Conservation (phyloP, 257 asterid species). For the Rubia yunnanensis region DNA sequence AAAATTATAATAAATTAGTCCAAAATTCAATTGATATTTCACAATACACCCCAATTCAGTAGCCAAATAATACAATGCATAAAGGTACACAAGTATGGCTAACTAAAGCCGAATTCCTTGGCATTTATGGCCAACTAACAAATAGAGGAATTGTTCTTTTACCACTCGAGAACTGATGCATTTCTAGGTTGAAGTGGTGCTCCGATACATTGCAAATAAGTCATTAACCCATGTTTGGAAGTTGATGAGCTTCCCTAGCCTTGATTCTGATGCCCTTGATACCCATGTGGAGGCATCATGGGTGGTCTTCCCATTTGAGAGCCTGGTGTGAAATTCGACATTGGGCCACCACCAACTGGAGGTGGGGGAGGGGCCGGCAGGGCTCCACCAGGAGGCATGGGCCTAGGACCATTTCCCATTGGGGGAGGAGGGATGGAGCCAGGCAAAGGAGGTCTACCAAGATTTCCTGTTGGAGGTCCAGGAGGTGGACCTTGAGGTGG, state of each 20-base stretch:
- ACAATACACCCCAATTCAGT: not conserved
- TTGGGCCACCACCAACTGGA: slow-evolving; percentile 55
- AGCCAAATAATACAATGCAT: not conserved
- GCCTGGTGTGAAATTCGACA: slow-evolving; percentile 82
- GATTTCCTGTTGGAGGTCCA: slow-evolving; percentile 38
- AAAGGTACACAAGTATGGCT: not conserved
- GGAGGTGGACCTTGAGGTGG: slow-evolving; percentile 71
- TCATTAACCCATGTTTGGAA: slow-evolving; percentile 60
- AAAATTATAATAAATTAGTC: no score
- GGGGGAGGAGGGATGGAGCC: slow-evolving; percentile 54
- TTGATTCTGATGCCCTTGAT: slow-evolving; percentile 64
- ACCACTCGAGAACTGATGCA: not conserved
- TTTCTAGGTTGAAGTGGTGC: no score
- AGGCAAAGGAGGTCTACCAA: slow-evolving; percentile 43
- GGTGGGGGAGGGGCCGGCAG: slow-evolving; percentile 98
- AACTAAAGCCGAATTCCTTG: not conserved
- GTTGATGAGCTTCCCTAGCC: slow-evolving; percentile 44
- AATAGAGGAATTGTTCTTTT: no score
- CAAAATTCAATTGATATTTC: not conserved
- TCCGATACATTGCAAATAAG: not conserved
- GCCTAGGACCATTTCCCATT: slow-evolving; percentile 73
- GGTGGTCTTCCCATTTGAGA: slow-evolving; percentile 79
- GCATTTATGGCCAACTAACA: not conserved
- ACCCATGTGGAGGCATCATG: slow-evolving; percentile 72
- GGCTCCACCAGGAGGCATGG: slow-evolving; percentile 96